Percentiles rank a stretch among this genome's conserved stretches.
These are phyloP conservation scores for Coemansia sp. DNA, from an alignment of 192 early-diverging fungal genomes.

Conservation along the genomic window DNA sequence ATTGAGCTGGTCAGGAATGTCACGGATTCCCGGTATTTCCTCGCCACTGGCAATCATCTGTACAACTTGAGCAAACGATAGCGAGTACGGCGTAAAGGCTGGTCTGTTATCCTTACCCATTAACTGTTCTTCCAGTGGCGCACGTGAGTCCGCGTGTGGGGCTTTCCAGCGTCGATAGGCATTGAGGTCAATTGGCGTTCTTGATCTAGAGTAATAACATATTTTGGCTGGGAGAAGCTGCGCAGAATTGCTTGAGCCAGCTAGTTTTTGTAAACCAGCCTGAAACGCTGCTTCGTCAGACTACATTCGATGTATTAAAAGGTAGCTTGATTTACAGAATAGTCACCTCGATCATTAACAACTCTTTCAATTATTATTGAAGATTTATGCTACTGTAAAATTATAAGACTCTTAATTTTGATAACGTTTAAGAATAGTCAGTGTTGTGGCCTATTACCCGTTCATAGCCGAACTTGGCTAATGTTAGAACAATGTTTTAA, in stretches of 20 bases:
- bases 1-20: conserved; percentile 41
- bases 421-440: too few relatives aligned
- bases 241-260: conserved; percentile 2
- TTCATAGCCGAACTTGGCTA: too few relatives aligned
- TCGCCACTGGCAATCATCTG: conserved; percentile 28
- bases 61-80: conserved; percentile 39
- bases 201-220: conserved; percentile 34
- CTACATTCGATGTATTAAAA: neutral
- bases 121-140: neutral
- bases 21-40: conserved; percentile 26
- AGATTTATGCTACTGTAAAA: neutral
- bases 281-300: conserved; percentile 4
- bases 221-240: conserved; percentile 21
- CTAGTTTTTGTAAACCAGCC: conserved; percentile 25
- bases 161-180: conserved; percentile 31
- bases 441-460: too few relatives aligned
- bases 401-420: too few relatives aligned
- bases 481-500: too few relatives aligned
- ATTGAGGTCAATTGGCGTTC: conserved; percentile 13
- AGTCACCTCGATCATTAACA: neutral
- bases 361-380: neutral
- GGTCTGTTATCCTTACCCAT: neutral
- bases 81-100: conserved; percentile 15
- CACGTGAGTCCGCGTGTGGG: neutral
- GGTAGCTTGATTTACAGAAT: neutral